phyloP scores from a whole-genome alignment of 148 eudicot genomes.

The Mesembryanthemum crystallinum region DNA sequence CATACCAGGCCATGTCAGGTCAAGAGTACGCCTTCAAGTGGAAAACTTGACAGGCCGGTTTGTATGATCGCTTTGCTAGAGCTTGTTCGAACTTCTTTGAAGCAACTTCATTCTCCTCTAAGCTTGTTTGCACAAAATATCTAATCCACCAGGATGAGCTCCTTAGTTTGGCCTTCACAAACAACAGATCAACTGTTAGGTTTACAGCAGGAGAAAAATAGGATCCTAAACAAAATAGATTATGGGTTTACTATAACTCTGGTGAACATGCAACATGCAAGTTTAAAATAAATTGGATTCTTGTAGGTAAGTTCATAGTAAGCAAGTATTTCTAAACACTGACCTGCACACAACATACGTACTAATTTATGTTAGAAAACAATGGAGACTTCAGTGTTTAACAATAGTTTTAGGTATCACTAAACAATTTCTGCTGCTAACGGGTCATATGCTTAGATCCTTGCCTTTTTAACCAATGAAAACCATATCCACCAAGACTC shows the following conservation, averaged over 20 bases:
- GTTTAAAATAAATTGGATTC: neutral
- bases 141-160: conserved; percentile 48
- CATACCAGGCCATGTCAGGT: no score
- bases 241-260: no score
- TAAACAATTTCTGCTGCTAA: neutral
- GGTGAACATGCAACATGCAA: neutral
- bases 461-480: no score
- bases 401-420: neutral
- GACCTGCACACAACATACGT: no score
- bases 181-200: neutral
- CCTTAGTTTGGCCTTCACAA: conserved; percentile 39
- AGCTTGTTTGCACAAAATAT: conserved; percentile 43
- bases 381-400: neutral
- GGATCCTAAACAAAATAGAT: no score
- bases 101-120: conserved; percentile 45
- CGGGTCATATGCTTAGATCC: neutral
- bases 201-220: no score
- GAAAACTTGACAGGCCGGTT: conserved; percentile 40
- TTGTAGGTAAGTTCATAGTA: neutral
- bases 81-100: conserved; percentile 44
- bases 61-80: conserved; percentile 32
- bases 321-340: no score
- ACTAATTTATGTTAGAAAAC: no score
- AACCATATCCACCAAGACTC: no score
- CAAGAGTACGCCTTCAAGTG: conserved; percentile 40